These are phyloP conservation scores for Acanthochlamys bracteata DNA, from an alignment of 106 monocot species.

Conservation along the genomic window DNA sequence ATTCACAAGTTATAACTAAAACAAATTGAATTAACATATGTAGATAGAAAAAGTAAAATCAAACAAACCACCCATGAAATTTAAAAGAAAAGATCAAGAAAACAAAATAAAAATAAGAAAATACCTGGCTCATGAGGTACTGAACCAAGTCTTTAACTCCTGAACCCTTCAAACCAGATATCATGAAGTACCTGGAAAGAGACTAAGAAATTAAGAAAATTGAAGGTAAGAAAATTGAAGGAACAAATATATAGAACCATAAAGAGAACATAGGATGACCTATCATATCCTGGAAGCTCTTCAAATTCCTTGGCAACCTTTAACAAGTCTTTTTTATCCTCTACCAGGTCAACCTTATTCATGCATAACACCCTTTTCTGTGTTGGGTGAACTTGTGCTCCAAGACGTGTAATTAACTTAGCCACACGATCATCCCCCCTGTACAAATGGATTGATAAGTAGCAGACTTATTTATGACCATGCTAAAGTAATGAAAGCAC, in stretches of 20 bases:
- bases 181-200: constrained; percentile 84
- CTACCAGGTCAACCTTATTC: constrained; percentile 93
- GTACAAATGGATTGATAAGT: constrained; percentile 4
- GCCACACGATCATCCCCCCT: constrained; percentile 74
- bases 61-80: too few species aligned
- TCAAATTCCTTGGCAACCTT: constrained; percentile 93
- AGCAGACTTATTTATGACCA: background rate
- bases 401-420: constrained; percentile 77
- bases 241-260: background rate
- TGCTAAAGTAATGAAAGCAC: background rate
- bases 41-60: too few species aligned
- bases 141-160: constrained; percentile 79
- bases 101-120: background rate
- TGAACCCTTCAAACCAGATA: constrained; percentile 91
- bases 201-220: too few species aligned
- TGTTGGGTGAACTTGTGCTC: constrained; percentile 39
- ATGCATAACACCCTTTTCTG: constrained; percentile 89
- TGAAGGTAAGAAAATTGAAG: too few species aligned
- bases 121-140: constrained; percentile 80
- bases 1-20: too few species aligned
- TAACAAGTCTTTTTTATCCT: constrained; percentile 77
- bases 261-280: constrained; percentile 27
- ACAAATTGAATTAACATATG: too few species aligned
- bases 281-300: constrained; percentile 86
- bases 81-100: too few species aligned